These are phyloP conservation scores for Micractinium conductrix DNA, from an alignment of 139 green algal genomes.

Conservation along the genomic window DNA sequence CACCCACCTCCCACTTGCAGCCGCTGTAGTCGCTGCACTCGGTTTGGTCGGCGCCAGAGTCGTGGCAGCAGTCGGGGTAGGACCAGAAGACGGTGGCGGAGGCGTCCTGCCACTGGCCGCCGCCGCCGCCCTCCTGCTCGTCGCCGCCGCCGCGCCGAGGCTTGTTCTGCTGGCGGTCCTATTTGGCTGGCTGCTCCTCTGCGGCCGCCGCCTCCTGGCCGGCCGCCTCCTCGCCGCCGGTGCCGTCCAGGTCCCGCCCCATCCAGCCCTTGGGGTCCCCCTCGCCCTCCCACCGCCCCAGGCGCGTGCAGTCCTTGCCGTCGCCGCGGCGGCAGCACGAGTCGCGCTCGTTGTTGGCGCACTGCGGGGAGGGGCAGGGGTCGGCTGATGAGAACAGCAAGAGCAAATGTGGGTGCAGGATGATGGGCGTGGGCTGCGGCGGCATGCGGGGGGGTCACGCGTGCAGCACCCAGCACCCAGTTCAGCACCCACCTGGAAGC, in stretches of 20 bases:
- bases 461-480: no score
- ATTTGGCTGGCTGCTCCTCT: background rate
- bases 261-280: background rate
- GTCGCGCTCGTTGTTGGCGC: background rate
- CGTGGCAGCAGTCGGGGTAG: conserved; percentile 6
- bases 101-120: background rate
- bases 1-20: conserved; percentile 1
- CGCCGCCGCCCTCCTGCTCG: background rate
- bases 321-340: background rate
- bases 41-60: background rate
- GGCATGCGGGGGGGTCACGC: no score
- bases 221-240: background rate
- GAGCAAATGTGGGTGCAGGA: no score
- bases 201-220: background rate
- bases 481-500: no score
- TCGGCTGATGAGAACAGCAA: no score
- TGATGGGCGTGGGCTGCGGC: no score
- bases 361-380: no score
- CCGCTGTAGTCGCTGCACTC: background rate
- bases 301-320: conserved; percentile 4
- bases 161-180: background rate
- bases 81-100: background rate
- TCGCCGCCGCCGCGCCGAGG: background rate
- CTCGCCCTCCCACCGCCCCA: background rate
- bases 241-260: background rate